Base-by-base conservation (phyloP, 129 eudicot genomes). In the carrot (Daucus carota) region DNA sequence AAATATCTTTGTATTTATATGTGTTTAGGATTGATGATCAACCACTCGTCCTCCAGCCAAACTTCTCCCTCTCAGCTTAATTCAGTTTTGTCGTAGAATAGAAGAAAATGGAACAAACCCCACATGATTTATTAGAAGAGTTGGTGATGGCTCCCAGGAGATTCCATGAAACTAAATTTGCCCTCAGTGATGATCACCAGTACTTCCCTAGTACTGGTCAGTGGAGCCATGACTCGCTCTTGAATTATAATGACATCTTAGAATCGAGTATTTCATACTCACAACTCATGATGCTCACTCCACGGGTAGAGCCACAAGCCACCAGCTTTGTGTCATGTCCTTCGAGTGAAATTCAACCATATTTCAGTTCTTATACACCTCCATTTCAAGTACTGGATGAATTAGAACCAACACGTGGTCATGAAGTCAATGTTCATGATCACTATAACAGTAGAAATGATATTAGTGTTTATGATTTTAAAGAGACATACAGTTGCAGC, bases 41-140 rank as follows among this genome's bases (percentile, higher is more conserved):
- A 50, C 26, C 59, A 50, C 48, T 20, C 14, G 3, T 60, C 68
- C 36, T 60, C 34, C 26, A 60, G 34, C 68, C 20, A 63, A 43
- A 34, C 33, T 54, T 71, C 65, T 77, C 41, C 77, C 28, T 8
- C 9, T 24, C 24, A 24, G 16, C 76, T 31, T 29, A 11, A n/a
- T 2, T 41, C 70, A 22, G 70, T 28, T 14, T 66, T 28, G 20
- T 72, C 8, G 57, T 20, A 43, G 29, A 16, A 28, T 29, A 40
- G 36, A 17, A 24, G 32, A 80, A 83, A 78, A 85, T 84, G 86
- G 85, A 83, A 75, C 81, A 34, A 54, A 72, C 76, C 66, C 85
- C 79, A 68, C 82, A 83, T 59, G 86, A 84, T 75, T 85, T 86
- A 50, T 60, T 88, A 72, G 91, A 84, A 60, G 89, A 90, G 73